Conservation (phyloP, 441 rosid species). For the Populus hybrid region DNA sequence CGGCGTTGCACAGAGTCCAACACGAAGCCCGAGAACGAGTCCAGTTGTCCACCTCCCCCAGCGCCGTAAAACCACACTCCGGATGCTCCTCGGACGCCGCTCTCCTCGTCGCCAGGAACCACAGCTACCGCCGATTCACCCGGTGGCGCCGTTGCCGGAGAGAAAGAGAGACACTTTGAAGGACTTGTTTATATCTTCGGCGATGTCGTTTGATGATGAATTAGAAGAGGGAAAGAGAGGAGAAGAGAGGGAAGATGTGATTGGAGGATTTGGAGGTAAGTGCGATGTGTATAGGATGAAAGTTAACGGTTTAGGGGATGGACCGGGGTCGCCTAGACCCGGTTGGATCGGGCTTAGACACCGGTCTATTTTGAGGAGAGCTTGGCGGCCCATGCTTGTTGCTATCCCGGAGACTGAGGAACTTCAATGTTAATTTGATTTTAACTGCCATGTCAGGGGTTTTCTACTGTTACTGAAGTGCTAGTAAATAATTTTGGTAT, state of each 20-base stretch:
- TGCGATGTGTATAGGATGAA: slow-evolving; percentile 37
- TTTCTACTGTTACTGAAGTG: neutral
- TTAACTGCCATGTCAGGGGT: neutral
- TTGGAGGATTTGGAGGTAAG: slow-evolving; percentile 16
- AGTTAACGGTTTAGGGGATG: slow-evolving; percentile 26
- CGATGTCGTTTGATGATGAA: slow-evolving; percentile 34
- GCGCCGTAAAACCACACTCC: slow-evolving; percentile 54
- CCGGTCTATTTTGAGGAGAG: slow-evolving; percentile 49
- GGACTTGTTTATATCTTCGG: slow-evolving; percentile 62
- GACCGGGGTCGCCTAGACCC: slow-evolving; percentile 41
- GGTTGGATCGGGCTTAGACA: slow-evolving; percentile 70
- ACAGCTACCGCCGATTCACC: slow-evolving; percentile 2
- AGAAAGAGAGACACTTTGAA: slow-evolving; percentile 43
- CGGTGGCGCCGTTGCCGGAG: slow-evolving; percentile 13
- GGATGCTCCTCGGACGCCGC: slow-evolving; percentile 60
- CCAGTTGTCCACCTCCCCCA: slow-evolving; percentile 53
- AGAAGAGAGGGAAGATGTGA: slow-evolving; percentile 12
- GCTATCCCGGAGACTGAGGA: slow-evolving; percentile 47
- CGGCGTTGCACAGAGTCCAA: slow-evolving; percentile 66
- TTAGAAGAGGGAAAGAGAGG: slow-evolving; percentile 21
- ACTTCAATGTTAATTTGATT: neutral
- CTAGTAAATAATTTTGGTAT: neutral
- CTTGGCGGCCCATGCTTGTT: slow-evolving; percentile 79
- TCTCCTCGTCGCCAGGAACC: slow-evolving; percentile 33
- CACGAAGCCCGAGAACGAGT: slow-evolving; percentile 70